phyloP scores from a whole-genome alignment of 163 green algal genomes.

The Scenedesmus sp. region DNA sequence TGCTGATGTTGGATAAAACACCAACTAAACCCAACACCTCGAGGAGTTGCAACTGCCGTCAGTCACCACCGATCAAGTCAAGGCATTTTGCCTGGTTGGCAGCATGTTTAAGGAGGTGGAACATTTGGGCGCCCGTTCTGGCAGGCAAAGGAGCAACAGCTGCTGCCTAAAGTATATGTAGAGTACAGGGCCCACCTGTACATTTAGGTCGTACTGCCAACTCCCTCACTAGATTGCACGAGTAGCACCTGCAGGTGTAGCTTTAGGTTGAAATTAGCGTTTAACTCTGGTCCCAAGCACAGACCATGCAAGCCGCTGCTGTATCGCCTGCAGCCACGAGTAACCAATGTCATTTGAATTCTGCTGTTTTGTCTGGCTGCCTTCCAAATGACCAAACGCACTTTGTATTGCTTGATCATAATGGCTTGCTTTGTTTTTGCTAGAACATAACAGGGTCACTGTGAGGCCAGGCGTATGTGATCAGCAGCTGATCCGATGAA shows the following conservation, averaged over 20 bases:
- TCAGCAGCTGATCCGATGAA: not conserved
- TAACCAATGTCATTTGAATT: slow-evolving; percentile 14
- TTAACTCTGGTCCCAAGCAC: not conserved
- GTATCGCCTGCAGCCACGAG: not conserved
- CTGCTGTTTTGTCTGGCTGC: not conserved
- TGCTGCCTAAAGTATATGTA: not conserved
- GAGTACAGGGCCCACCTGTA: not conserved
- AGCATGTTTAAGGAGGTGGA: too few species aligned
- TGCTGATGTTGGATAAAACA: too few species aligned
- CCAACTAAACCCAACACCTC: too few species aligned
- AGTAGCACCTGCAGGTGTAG: not conserved
- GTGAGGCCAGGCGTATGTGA: not conserved
- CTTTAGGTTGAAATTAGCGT: not conserved
- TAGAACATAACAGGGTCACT: not conserved
- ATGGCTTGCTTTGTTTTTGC: not conserved
- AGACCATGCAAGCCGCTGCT: not conserved
- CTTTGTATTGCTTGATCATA: not conserved
- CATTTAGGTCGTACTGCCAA: not conserved
- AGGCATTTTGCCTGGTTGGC: too few species aligned
- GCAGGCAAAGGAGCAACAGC: not conserved
- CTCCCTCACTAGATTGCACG: not conserved
- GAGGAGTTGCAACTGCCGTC: too few species aligned
- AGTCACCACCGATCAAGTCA: too few species aligned
- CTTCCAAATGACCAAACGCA: not conserved
- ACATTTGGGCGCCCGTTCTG: too few species aligned